Evolutionary conservation across 371 early-diverging fungal species (phyloP).

Genomic region (Syncephalastrum contaminatum): DNA sequence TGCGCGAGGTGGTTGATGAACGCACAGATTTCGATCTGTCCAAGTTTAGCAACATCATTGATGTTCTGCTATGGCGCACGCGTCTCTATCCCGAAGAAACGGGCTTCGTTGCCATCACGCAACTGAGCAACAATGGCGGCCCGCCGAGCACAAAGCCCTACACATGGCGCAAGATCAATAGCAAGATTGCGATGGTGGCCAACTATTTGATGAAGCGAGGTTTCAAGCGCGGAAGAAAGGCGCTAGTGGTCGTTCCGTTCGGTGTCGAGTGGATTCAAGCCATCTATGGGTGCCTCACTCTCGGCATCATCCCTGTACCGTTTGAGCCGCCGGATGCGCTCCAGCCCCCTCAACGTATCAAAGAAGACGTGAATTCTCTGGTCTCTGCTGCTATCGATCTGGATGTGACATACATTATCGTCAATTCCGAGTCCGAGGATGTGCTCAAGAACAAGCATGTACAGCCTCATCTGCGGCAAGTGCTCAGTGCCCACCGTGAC

Average conservation of each 20-base stretch:
- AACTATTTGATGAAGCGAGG: constrained; percentile 58
- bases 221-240: constrained; percentile 57
- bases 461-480: constrained; percentile 31
- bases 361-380: constrained; percentile 69
- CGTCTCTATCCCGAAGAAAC: constrained; percentile 63
- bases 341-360: constrained; percentile 43
- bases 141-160: constrained; percentile 57
- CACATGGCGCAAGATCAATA: constrained; percentile 70
- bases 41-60: constrained; percentile 63
- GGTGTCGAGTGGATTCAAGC: constrained; percentile 74
- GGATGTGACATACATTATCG: constrained; percentile 54
- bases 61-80: constrained; percentile 73
- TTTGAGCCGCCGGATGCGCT: constrained; percentile 64
- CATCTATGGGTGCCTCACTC: constrained; percentile 77
- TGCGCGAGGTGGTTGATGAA: constrained; percentile 64
- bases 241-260: constrained; percentile 68
- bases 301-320: constrained; percentile 77
- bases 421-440: constrained; percentile 66
- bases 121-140: constrained; percentile 13
- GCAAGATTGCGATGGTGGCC: constrained; percentile 67
- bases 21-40: constrained; percentile 68
- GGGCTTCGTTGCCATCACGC: constrained; percentile 60
- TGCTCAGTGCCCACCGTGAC: constrained; percentile 30
- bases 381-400: constrained; percentile 63
- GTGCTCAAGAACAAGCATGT: constrained; percentile 57